These are phyloP conservation scores for Teratosphaeria destructans DNA, from an alignment of 2,329 filamentous ascomycete genomes.

Conservation along the genomic window DNA sequence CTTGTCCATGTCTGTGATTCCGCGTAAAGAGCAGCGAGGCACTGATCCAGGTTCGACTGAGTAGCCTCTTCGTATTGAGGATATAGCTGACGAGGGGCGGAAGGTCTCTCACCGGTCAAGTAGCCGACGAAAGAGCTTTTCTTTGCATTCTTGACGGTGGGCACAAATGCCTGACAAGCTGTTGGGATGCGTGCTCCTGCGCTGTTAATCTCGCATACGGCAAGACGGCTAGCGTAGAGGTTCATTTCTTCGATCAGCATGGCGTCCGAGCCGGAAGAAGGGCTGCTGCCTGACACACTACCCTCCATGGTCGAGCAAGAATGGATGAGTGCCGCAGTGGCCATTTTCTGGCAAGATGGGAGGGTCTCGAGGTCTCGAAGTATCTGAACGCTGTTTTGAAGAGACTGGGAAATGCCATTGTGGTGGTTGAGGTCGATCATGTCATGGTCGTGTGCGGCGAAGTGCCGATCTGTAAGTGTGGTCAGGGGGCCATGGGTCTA, in stretches of 20 bases:
- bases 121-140: slow-evolving; percentile 16
- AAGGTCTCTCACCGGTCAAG: slow-evolving; percentile 8
- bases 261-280: background rate
- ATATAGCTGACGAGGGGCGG: slow-evolving; percentile 8
- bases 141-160: slow-evolving; percentile 26
- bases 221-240: slow-evolving; percentile 51
- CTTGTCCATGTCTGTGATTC: slow-evolving; percentile 52
- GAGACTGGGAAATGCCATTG: slow-evolving; percentile 4
- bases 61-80: slow-evolving; percentile 18
- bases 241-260: slow-evolving; percentile 39
- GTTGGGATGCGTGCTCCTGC: slow-evolving; percentile 41
- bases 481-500: background rate
- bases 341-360: slow-evolving; percentile 44
- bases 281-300: slow-evolving; percentile 7
- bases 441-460: slow-evolving; percentile 1
- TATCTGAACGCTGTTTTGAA: slow-evolving; percentile 30
- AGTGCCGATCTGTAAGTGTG: background rate
- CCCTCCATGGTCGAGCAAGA: slow-evolving; percentile 43
- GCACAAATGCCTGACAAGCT: slow-evolving; percentile 41
- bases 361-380: slow-evolving; percentile 35
- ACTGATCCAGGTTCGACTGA: slow-evolving; percentile 35
- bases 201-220: slow-evolving; percentile 51
- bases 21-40: slow-evolving; percentile 35
- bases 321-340: slow-evolving; percentile 41
- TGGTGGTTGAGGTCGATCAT: slow-evolving; percentile 1